Evolutionary conservation across 1,284 basidiomycete species (phyloP).

Genomic region (Volvariella surrecta): DNA sequence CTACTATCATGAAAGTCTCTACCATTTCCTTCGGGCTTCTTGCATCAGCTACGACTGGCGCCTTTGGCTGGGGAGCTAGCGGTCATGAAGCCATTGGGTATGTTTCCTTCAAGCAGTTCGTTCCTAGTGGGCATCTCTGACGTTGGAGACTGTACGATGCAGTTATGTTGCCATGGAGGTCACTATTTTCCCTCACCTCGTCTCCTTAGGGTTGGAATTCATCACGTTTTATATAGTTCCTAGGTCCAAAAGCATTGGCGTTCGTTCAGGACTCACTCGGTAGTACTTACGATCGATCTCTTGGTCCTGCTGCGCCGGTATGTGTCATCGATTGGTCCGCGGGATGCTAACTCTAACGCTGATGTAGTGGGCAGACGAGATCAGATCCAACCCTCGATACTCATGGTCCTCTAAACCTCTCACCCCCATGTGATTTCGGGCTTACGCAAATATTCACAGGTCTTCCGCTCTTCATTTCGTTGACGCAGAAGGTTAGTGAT

Average conservation of each 20-base stretch:
- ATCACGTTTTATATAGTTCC: slow-evolving; percentile 24
- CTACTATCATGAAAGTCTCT: neutral
- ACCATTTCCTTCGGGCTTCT: slow-evolving; percentile 10
- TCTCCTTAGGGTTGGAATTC: neutral
- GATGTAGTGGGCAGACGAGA: slow-evolving; percentile 37
- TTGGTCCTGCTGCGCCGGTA: slow-evolving; percentile 38
- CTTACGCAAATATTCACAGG: slow-evolving; percentile 15
- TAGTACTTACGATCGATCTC: slow-evolving; percentile 29
- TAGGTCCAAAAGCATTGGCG: slow-evolving; percentile 32
- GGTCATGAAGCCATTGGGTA: slow-evolving; percentile 35
- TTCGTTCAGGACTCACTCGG: slow-evolving; percentile 38
- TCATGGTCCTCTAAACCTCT: slow-evolving; percentile 21
- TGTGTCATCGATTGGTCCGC: slow-evolving; percentile 7
- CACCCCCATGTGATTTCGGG: neutral
- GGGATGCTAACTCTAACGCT: neutral
- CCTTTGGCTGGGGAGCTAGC: slow-evolving; percentile 30
- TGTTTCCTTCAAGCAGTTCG: slow-evolving; percentile 6
- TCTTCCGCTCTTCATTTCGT: slow-evolving; percentile 35
- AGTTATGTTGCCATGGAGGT: slow-evolving; percentile 32
- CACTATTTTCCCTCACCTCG: neutral
- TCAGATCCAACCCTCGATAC: slow-evolving; percentile 28
- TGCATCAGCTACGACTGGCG: slow-evolving; percentile 11
- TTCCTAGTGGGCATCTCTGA: neutral
- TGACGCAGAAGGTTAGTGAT: slow-evolving; percentile 34
- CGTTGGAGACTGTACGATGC: too few species aligned